Evolutionary conservation across 371 early-diverging fungal genomes (phyloP).

Genomic region (Parasitella parasitica): DNA sequence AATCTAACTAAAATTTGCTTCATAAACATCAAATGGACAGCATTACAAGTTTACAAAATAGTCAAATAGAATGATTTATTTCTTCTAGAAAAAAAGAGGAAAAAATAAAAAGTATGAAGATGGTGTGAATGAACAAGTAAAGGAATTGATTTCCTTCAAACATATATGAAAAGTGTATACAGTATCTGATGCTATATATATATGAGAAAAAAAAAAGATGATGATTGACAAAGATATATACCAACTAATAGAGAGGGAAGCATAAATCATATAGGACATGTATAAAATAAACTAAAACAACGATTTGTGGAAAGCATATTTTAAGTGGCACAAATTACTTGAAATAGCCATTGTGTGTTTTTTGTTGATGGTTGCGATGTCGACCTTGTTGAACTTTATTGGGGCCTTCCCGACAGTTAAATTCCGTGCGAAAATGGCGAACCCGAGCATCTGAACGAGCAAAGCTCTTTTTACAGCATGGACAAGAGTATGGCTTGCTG

Average conservation of each 20-base stretch:
- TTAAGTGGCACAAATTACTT: not conserved
- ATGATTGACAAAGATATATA: not conserved
- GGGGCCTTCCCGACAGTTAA: constrained; percentile 30
- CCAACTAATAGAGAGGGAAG: not conserved
- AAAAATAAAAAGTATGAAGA: not conserved
- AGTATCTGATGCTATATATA: not conserved
- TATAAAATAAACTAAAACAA: not conserved
- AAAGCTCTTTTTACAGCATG: constrained; percentile 60
- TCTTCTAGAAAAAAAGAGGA: not conserved
- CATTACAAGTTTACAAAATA: not conserved
- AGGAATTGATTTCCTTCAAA: too few species aligned
- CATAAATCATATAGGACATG: not conserved
- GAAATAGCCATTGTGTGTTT: not conserved
- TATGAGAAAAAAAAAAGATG: not conserved
- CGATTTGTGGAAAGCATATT: not conserved
- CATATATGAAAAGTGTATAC: not conserved
- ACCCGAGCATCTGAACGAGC: constrained; percentile 65
- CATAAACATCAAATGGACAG: too few species aligned
- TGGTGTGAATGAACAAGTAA: too few species aligned
- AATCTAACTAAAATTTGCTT: too few species aligned
- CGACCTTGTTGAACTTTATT: not conserved
- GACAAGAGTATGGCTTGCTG: constrained; percentile 58
- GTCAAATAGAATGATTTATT: not conserved
- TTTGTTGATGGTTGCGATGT: not conserved
- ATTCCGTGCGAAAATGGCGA: constrained; percentile 55